These are phyloP conservation scores for Zelopaecilomyces penicillatus DNA, from an alignment of 2,329 filamentous ascomycete species.

Conservation along the genomic window DNA sequence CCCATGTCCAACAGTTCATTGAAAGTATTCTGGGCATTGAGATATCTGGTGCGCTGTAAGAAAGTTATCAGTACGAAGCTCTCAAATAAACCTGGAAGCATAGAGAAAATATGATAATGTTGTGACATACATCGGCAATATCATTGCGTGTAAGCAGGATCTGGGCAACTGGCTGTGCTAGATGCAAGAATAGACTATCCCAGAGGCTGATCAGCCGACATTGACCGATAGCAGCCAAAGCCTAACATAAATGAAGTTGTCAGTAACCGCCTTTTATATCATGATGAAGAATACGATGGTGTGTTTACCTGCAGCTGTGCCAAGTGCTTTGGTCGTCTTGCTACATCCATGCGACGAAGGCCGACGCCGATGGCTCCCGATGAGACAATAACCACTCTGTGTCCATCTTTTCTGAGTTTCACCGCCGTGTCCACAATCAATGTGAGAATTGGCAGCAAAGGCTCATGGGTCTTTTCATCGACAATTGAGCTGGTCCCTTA, in stretches of 20 bases:
- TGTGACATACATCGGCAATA: slow-evolving; percentile 70
- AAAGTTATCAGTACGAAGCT: background rate
- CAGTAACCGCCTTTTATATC: background rate
- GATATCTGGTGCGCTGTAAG: slow-evolving; percentile 54
- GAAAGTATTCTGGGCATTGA: slow-evolving; percentile 95
- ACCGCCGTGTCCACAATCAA: slow-evolving; percentile 92
- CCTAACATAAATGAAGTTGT: slow-evolving; percentile 34
- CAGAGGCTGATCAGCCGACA: slow-evolving; percentile 91
- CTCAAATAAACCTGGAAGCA: background rate
- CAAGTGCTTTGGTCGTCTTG: slow-evolving; percentile 81
- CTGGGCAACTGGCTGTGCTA: slow-evolving; percentile 86
- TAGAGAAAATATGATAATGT: background rate
- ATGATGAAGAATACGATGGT: background rate
- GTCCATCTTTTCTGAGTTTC: slow-evolving; percentile 78
- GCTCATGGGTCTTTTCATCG: slow-evolving; percentile 90
- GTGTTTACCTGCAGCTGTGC: slow-evolving; percentile 66
- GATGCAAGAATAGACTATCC: slow-evolving; percentile 84
- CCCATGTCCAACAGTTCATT: slow-evolving; percentile 85
- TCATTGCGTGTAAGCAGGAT: slow-evolving; percentile 91
- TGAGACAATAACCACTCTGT: slow-evolving; percentile 91
- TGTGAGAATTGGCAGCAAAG: slow-evolving; percentile 80
- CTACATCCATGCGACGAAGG: slow-evolving; percentile 79
- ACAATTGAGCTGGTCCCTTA: slow-evolving; percentile 97
- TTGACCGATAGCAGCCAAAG: slow-evolving; percentile 90
- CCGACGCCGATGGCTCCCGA: slow-evolving; percentile 96